These are phyloP conservation scores for Salix brachista DNA, from an alignment of 345 rosid species.

Conservation along the genomic window DNA sequence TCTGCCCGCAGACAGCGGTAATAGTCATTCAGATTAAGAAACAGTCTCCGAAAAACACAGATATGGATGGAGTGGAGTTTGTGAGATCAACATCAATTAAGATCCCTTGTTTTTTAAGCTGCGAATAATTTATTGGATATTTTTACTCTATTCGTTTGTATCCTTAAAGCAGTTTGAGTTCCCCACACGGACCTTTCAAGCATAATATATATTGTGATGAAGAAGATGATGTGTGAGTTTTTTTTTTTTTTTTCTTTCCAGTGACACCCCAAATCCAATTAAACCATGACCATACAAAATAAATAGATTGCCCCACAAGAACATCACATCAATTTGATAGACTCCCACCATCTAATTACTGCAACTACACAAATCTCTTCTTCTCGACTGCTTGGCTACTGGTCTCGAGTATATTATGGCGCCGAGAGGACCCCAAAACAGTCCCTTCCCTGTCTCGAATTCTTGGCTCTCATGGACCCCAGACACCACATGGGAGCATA, in stretches of 20 bases:
- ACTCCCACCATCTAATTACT: slow-evolving; percentile 18
- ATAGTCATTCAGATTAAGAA: too few relatives aligned
- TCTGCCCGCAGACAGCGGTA: too few relatives aligned
- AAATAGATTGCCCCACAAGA: background rate
- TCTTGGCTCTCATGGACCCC: slow-evolving; percentile 14
- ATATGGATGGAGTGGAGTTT: too few relatives aligned
- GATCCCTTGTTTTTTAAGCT: too few relatives aligned
- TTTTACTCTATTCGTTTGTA: background rate
- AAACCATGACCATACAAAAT: background rate
- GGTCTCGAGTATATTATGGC: too few relatives aligned
- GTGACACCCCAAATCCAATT: background rate
- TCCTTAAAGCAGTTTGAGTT: background rate
- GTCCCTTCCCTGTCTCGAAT: slow-evolving; percentile 24
- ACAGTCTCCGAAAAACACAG: too few relatives aligned
- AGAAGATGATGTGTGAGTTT: background rate
- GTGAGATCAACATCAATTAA: too few relatives aligned
- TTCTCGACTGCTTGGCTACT: background rate
- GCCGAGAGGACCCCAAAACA: slow-evolving; percentile 21
- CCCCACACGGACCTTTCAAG: slow-evolving; percentile 1
- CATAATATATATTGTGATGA: too few relatives aligned
- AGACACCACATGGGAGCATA: slow-evolving; percentile 27
- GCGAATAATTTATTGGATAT: background rate
- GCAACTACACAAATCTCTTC: background rate
- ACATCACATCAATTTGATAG: slow-evolving; percentile 21
- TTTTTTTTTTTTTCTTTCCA: too few relatives aligned